A percentile compares a stretch with the other conserved stretches of the same genome.
These are phyloP conservation scores for Tolypocladium album DNA, from an alignment of 2,329 filamentous ascomycete species.

Conservation along the genomic window DNA sequence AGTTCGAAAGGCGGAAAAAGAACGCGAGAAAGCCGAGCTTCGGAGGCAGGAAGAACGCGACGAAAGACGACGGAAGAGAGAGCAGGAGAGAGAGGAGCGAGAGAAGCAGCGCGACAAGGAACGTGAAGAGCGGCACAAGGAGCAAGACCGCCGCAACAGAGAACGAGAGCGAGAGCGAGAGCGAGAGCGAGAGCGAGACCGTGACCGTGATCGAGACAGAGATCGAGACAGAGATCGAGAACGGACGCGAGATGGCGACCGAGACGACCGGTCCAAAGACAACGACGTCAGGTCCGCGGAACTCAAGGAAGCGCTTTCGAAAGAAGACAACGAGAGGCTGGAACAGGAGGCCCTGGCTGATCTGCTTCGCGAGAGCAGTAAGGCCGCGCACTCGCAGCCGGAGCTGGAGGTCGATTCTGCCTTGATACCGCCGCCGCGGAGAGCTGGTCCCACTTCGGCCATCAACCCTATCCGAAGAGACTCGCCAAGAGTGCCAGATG, in stretches of 20 bases:
- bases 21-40: constrained; percentile 36
- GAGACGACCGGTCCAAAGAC: constrained; percentile 21
- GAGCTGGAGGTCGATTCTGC: constrained; percentile 47
- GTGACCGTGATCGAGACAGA: constrained; percentile 18
- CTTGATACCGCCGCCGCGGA: constrained; percentile 43
- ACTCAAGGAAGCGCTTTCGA: constrained; percentile 42
- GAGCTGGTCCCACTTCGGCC: constrained; percentile 42
- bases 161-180: constrained; percentile 14
- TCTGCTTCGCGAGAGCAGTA: constrained; percentile 47
- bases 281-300: constrained; percentile 31
- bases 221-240: constrained; percentile 19
- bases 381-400: constrained; percentile 33
- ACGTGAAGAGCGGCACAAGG: constrained; percentile 25
- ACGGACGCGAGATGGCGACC: constrained; percentile 16
- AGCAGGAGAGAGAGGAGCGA: constrained; percentile 37
- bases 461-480: constrained; percentile 44
- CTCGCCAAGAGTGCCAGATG: constrained; percentile 29
- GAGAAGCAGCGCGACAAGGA: constrained; percentile 27
- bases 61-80: constrained; percentile 35
- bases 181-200: constrained; percentile 19
- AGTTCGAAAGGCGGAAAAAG: constrained; percentile 37
- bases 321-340: constrained; percentile 46
- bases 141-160: constrained; percentile 23
- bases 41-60: constrained; percentile 40
- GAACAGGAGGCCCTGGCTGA: constrained; percentile 49